A percentile compares a stretch with the other conserved stretches of the same genome.
Conservation (phyloP, 73 alveolate species). For the Blepharisma stoltei region DNA sequence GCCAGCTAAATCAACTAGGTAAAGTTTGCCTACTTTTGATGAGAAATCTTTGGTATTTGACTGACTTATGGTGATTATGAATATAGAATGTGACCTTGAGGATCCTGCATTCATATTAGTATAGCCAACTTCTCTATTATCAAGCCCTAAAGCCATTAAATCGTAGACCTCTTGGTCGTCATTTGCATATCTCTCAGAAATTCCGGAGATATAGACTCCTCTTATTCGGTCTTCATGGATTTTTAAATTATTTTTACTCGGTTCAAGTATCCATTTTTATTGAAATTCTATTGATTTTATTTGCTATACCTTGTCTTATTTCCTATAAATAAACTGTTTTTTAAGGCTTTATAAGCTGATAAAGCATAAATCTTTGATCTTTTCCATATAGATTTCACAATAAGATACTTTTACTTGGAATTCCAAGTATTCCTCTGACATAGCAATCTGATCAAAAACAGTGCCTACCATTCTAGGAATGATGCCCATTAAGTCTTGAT, state of each 20-base stretch:
- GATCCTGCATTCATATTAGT: constrained; percentile 94
- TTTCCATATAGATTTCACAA: constrained; percentile 92
- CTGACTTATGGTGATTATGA: constrained; percentile 91
- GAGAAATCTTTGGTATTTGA: constrained; percentile 54
- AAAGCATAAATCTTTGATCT: constrained; percentile 91
- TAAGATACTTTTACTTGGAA: constrained; percentile 87
- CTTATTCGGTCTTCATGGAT: constrained; percentile 94
- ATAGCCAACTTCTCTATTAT: constrained; percentile 74
- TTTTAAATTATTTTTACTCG: constrained; percentile 39
- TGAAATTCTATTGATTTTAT: constrained; percentile 42
- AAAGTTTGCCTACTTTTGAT: constrained; percentile 64
- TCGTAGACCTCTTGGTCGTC: constrained; percentile 84
- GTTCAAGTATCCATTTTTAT: constrained; percentile 44
- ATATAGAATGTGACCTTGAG: constrained; percentile 91
- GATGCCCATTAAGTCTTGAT: constrained; percentile 41
- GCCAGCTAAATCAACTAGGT: constrained; percentile 80
- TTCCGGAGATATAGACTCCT: constrained; percentile 92
- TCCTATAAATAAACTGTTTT: constrained; percentile 50
- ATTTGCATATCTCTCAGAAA: constrained; percentile 94
- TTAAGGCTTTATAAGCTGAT: constrained; percentile 54
- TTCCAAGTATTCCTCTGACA: constrained; percentile 78
- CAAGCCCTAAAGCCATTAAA: constrained; percentile 82
- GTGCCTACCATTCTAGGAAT: constrained; percentile 60
- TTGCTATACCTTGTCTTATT: constrained; percentile 64
- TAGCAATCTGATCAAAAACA: constrained; percentile 59